A percentile compares a stretch with the other conserved stretches of the same genome.
These are phyloP conservation scores for Alternaria dauci DNA, from an alignment of 2,329 filamentous ascomycete species.

Conservation along the genomic window DNA sequence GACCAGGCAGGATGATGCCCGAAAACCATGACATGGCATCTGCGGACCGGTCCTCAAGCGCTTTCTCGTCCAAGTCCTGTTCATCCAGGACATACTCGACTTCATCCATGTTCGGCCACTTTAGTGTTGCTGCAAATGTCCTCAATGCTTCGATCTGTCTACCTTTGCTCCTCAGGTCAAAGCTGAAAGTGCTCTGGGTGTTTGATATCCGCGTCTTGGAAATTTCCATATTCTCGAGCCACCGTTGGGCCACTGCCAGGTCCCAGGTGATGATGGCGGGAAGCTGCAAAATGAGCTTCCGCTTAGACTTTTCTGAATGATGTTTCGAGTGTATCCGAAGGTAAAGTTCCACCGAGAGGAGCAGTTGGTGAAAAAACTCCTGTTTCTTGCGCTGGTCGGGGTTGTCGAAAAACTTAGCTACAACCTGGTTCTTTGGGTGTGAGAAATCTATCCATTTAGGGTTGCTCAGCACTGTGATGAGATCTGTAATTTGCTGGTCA, in stretches of 20 bases:
- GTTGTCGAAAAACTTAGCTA: slow-evolving; percentile 73
- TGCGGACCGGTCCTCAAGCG: slow-evolving; percentile 69
- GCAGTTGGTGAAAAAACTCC: slow-evolving; percentile 78
- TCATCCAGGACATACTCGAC: slow-evolving; percentile 70
- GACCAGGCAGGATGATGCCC: slow-evolving; percentile 74
- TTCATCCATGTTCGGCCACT: slow-evolving; percentile 76
- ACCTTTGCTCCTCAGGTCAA: slow-evolving; percentile 71
- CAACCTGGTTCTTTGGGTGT: slow-evolving; percentile 73
- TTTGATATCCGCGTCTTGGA: slow-evolving; percentile 64
- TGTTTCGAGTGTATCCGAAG: slow-evolving; percentile 70
- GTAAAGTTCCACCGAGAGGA: slow-evolving; percentile 76
- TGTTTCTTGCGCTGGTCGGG: slow-evolving; percentile 66
- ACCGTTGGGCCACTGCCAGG: slow-evolving; percentile 75
- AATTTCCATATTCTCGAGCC: slow-evolving; percentile 74
- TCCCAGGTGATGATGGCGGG: slow-evolving; percentile 77
- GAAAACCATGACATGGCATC: slow-evolving; percentile 82
- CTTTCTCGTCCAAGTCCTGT: slow-evolving; percentile 59
- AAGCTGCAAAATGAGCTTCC: slow-evolving; percentile 69
- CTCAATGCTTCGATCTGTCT: slow-evolving; percentile 73
- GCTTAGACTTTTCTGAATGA: slow-evolving; percentile 70
- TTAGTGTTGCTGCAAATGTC: slow-evolving; percentile 74
- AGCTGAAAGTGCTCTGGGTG: slow-evolving; percentile 59
- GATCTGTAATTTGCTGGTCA: slow-evolving; percentile 75
- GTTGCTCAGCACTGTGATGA: slow-evolving; percentile 74
- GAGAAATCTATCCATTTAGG: slow-evolving; percentile 79